phyloP scores from a whole-genome alignment of 257 asterid species.

The Fraxinus quadrangulata region DNA sequence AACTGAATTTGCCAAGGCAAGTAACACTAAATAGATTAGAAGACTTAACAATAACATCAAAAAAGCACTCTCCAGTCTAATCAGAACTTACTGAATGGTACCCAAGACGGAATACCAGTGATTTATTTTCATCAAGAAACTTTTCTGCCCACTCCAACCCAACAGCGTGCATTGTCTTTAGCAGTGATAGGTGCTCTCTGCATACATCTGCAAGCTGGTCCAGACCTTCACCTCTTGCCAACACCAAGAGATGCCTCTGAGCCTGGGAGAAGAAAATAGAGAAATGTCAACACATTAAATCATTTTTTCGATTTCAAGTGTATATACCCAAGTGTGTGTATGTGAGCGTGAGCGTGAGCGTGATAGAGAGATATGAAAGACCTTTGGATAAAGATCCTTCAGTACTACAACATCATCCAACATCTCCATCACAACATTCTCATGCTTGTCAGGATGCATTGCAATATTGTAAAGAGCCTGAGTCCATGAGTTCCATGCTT shows the following conservation, averaged over 20 bases:
- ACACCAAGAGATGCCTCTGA: slow-evolving; percentile 64
- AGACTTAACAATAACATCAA: not conserved
- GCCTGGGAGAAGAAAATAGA: slow-evolving; percentile 52
- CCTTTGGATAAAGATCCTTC: slow-evolving; percentile 94
- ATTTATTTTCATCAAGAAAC: slow-evolving; percentile 49
- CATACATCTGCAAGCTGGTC: slow-evolving; percentile 68
- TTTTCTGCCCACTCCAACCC: slow-evolving; percentile 80
- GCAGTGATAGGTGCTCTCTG: slow-evolving; percentile 55
- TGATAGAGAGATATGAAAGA: slow-evolving; percentile 29
- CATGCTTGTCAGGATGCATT: slow-evolving; percentile 69
- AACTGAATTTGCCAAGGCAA: not conserved
- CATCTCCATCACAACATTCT: slow-evolving; percentile 49
- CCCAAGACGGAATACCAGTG: slow-evolving; percentile 80
- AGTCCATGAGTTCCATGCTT: slow-evolving; percentile 65
- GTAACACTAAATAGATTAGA: not conserved
- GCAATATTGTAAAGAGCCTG: slow-evolving; percentile 74
- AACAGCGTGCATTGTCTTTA: slow-evolving; percentile 67
- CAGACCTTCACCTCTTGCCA: slow-evolving; percentile 73
- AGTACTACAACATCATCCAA: slow-evolving; percentile 71
- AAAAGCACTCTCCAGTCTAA: not conserved
- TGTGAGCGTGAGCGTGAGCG: not conserved
- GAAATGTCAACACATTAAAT: not conserved
- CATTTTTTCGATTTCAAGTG: not conserved
- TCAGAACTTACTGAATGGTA: slow-evolving; percentile 73
- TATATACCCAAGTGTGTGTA: not conserved